phyloP scores from a whole-genome alignment of 2,329 filamentous ascomycete species.

The Lecanicillium sp. region DNA sequence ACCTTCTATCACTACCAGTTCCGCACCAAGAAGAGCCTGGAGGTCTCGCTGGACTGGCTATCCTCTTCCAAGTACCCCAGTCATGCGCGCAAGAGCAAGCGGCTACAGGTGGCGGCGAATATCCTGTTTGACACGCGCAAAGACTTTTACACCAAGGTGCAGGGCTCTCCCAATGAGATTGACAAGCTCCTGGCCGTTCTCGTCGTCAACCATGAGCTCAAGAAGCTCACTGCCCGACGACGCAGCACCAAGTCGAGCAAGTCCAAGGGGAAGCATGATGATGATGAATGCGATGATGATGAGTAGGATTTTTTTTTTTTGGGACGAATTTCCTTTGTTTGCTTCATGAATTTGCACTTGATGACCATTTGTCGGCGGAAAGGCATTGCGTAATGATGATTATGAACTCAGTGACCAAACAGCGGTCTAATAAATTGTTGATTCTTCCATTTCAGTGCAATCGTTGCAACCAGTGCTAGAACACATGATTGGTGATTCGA shows the following conservation, averaged over 20 bases:
- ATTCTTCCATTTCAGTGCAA: neutral
- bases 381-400: neutral
- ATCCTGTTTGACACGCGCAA: constrained; percentile 30
- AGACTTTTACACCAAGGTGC: constrained; percentile 31
- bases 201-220: constrained; percentile 34
- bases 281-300: neutral
- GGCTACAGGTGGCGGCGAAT: constrained; percentile 24
- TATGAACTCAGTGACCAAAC: neutral
- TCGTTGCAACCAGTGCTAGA: too few relatives aligned
- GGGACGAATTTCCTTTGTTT: too few relatives aligned
- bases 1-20: constrained; percentile 37
- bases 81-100: constrained; percentile 22
- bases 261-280: constrained; percentile 17
- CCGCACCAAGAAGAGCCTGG: constrained; percentile 34
- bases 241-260: constrained; percentile 25
- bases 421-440: constrained; percentile 10
- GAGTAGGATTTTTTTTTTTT: too few relatives aligned
- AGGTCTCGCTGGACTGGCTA: constrained; percentile 33
- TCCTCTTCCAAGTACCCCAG: constrained; percentile 24
- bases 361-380: neutral
- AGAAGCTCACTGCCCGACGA: constrained; percentile 32
- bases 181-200: constrained; percentile 29
- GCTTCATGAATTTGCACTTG: neutral
- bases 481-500: too few relatives aligned
- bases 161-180: constrained; percentile 26